These are phyloP conservation scores for Lobosporangium transversale DNA, from an alignment of 192 early-diverging fungal species.

Conservation along the genomic window DNA sequence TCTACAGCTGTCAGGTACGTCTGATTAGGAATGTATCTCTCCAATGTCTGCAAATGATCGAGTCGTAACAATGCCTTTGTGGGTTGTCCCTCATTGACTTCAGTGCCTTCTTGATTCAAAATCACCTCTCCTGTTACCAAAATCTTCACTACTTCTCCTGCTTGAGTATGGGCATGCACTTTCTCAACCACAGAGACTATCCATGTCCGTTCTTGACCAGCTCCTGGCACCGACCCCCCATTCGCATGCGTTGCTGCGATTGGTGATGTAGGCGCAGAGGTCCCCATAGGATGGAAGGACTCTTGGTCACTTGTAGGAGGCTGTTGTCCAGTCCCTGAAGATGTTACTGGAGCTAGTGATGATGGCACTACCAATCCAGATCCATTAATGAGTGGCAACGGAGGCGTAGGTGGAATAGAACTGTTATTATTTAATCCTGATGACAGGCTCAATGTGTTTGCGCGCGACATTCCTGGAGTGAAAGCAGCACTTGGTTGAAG, in stretches of 20 bases:
- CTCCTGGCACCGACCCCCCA: background rate
- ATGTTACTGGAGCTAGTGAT: background rate
- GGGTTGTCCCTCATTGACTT: slow-evolving; percentile 2
- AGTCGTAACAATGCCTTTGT: slow-evolving; percentile 50
- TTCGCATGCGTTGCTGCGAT: slow-evolving; percentile 6
- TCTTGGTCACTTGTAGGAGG: slow-evolving; percentile 11
- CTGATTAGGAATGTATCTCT: slow-evolving; percentile 50
- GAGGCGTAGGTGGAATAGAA: slow-evolving; percentile 19
- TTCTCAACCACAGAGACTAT: slow-evolving; percentile 56
- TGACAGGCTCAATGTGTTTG: slow-evolving; percentile 35
- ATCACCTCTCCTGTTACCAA: slow-evolving; percentile 63
- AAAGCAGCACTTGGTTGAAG: slow-evolving; percentile 12
- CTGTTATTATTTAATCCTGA: slow-evolving; percentile 14
- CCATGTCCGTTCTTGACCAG: slow-evolving; percentile 20
- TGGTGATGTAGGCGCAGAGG: slow-evolving; percentile 26
- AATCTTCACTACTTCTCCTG: slow-evolving; percentile 54
- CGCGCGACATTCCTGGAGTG: slow-evolving; percentile 20
- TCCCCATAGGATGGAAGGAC: slow-evolving; percentile 3
- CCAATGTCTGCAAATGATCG: slow-evolving; percentile 38
- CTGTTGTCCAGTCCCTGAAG: background rate
- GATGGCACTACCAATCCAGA: background rate
- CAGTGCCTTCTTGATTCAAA: slow-evolving; percentile 32
- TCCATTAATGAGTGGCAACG: slow-evolving; percentile 12
- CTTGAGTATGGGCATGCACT: slow-evolving; percentile 54
- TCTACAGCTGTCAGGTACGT: slow-evolving; percentile 44